Evolutionary conservation across 2,329 filamentous ascomycete genomes (phyloP).

Genomic region (Didymellaceae sp.): DNA sequence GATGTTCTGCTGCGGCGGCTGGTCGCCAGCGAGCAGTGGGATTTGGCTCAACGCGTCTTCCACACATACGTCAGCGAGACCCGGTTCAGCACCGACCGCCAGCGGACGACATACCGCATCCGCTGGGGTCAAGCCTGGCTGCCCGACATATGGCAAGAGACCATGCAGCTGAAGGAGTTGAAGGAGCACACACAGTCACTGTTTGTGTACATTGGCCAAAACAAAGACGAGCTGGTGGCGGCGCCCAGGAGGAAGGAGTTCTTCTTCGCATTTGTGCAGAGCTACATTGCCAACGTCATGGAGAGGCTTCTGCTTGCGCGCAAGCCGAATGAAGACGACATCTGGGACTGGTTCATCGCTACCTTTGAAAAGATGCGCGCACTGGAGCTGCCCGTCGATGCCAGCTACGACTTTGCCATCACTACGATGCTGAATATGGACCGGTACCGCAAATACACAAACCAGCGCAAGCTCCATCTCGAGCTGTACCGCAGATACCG

Average conservation of each 20-base stretch:
- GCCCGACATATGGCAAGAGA: conserved; percentile 34
- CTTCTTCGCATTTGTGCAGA: conserved; percentile 29
- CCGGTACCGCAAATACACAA: conserved; percentile 37
- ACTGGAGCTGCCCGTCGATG: conserved; percentile 25
- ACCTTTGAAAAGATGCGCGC: conserved; percentile 34
- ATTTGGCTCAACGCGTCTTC: conserved; percentile 40
- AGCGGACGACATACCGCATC: conserved; percentile 3
- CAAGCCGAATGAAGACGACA: conserved; percentile 32
- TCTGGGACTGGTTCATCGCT: conserved; percentile 33
- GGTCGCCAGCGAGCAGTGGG: conserved; percentile 45
- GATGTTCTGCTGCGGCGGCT: conserved; percentile 39
- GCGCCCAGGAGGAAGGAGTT: conserved; percentile 14
- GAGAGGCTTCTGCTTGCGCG: conserved; percentile 27
- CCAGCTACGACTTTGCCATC: conserved; percentile 39
- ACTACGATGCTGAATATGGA: conserved; percentile 32
- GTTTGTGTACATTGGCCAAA: conserved; percentile 33
- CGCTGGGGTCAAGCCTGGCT: conserved; percentile 12
- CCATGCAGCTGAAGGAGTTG: conserved; percentile 33
- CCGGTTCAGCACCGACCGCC: conserved; percentile 8
- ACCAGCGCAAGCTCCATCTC: conserved; percentile 34
- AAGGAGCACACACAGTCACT: conserved; percentile 36
- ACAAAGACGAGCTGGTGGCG: conserved; percentile 30
- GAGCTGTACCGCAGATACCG: conserved; percentile 37
- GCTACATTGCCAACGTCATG: conserved; percentile 39
- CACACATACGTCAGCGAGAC: conserved; percentile 15